Conservation (phyloP, 2,329 filamentous ascomycete species). For the Helicocarpus griseus region DNA sequence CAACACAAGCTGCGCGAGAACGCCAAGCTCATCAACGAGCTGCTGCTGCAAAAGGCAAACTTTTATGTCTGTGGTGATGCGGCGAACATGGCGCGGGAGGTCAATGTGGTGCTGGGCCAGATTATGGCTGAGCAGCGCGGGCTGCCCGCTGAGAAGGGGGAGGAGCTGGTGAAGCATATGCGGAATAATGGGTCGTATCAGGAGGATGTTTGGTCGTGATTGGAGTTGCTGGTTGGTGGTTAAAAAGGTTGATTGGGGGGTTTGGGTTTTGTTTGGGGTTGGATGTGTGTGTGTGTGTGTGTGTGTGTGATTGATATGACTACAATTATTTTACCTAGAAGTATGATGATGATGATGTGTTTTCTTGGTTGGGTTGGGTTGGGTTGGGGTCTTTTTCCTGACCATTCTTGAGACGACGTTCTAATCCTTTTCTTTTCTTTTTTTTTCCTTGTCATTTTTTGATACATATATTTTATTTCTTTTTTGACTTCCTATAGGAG, state of each 20-base stretch:
- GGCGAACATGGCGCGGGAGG: constrained; percentile 90
- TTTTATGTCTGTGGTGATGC: constrained; percentile 98
- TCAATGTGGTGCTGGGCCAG: constrained; percentile 75
- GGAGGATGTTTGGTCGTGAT: constrained; percentile 61
- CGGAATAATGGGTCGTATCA: constrained; percentile 92
- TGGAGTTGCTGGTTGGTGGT: too few species aligned
- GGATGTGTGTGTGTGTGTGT: background rate
- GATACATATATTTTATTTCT: background rate
- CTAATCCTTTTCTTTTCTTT: background rate
- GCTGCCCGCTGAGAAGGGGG: constrained; percentile 74
- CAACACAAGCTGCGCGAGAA: constrained; percentile 84
- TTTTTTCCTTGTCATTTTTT: background rate
- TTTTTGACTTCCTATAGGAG: background rate
- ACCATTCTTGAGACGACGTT: too few species aligned
- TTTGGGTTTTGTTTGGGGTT: background rate
- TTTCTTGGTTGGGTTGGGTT: too few species aligned
- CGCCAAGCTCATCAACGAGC: constrained; percentile 73
- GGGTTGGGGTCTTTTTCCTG: too few species aligned
- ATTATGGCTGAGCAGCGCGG: constrained; percentile 79
- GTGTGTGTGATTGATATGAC: background rate
- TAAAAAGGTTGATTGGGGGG: background rate
- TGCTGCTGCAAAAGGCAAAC: constrained; percentile 75
- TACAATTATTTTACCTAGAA: too few species aligned
- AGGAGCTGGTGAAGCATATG: constrained; percentile 97
- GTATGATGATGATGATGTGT: too few species aligned